Evolutionary conservation across 1,139 yeast genomes (phyloP), one percentile per base, ranked within the genome.

Genomic region (Geotrichum macrosporum): DNA sequence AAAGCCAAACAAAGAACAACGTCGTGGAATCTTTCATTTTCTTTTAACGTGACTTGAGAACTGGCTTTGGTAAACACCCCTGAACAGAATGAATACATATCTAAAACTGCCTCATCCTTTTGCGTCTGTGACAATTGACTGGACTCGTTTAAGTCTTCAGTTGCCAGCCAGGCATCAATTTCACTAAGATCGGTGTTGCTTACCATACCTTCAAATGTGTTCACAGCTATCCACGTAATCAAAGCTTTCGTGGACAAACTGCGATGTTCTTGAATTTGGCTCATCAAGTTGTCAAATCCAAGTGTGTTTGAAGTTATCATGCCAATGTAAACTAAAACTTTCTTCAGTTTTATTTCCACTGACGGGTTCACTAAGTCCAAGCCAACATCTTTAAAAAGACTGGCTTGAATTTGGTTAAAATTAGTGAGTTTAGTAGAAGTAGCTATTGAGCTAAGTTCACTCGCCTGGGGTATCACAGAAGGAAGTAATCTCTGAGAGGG

Each of bases 201-300:
- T 5, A 45, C 40, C 21, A 50, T 21, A 12, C 67, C 66, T 18
- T 52, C 50, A 18, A 62, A 45, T 3, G 59, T 31, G n/a, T 51
- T 52, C 1, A 52, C 46, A 3, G 56, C 53, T 39, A 59, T 49
- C 68, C 68, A 65, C 4, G 41, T 20, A 55, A 53, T 3, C 46
- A 48, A 4, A 33, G 50, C 36, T 44, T 38, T 48, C 1, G 35
- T 19, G 5, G 44, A 18, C 6, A 33, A 34, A n/a, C 19, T 13
- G 4, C 15, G n/a, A 5, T 39, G 13, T 2, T 35, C 41, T 13
- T 44, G 46, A 10, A 48, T 31, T 22, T 41, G 38, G 15, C 18
- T n/a, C 29, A 44, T 27, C 9, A 44, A 13, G n/a, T 21, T 41
- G 13, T 48, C 46, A 12, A 44, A 34, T 18, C 31, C 36, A n/a